These are phyloP conservation scores for Magnolia changhungtana DNA, from an alignment of 164 flowering plant genomes.

Conservation along the genomic window DNA sequence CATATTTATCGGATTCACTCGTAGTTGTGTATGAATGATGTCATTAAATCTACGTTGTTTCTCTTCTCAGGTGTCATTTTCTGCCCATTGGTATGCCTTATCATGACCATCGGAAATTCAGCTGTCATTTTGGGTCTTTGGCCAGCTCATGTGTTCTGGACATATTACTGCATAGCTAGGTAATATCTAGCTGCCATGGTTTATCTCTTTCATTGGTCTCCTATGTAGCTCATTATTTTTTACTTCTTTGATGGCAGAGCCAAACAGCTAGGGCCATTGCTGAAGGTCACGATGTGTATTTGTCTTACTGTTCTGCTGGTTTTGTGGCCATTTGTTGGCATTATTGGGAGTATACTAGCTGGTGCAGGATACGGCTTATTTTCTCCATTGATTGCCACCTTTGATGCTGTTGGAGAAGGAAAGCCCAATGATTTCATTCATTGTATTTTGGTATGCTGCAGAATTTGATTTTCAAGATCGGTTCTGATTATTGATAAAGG, in stretches of 20 bases:
- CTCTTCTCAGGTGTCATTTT: slow-evolving; percentile 58
- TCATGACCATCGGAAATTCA: slow-evolving; percentile 65
- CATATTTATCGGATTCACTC: background rate
- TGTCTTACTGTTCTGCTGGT: slow-evolving; percentile 39
- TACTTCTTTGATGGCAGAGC: slow-evolving; percentile 45
- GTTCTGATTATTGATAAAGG: background rate
- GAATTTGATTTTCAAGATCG: background rate
- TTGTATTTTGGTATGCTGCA: slow-evolving; percentile 56
- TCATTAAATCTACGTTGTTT: background rate
- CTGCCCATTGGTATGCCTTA: slow-evolving; percentile 71
- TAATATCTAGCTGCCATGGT: slow-evolving; percentile 11
- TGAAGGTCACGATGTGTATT: slow-evolving; percentile 61
- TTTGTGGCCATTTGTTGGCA: slow-evolving; percentile 69
- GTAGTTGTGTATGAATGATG: no score
- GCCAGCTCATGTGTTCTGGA: slow-evolving; percentile 66
- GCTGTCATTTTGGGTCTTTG: slow-evolving; percentile 72
- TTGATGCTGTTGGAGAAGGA: slow-evolving; percentile 86
- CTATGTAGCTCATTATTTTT: slow-evolving; percentile 6
- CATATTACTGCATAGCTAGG: slow-evolving; percentile 62
- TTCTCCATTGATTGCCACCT: slow-evolving; percentile 70
- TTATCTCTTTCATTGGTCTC: background rate
- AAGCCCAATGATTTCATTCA: slow-evolving; percentile 54
- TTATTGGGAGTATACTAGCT: slow-evolving; percentile 55
- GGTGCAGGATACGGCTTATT: slow-evolving; percentile 72
- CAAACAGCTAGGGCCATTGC: slow-evolving; percentile 62